Base-by-base conservation (phyloP, 148 eudicot species). In the Nepenthes gracilis region DNA sequence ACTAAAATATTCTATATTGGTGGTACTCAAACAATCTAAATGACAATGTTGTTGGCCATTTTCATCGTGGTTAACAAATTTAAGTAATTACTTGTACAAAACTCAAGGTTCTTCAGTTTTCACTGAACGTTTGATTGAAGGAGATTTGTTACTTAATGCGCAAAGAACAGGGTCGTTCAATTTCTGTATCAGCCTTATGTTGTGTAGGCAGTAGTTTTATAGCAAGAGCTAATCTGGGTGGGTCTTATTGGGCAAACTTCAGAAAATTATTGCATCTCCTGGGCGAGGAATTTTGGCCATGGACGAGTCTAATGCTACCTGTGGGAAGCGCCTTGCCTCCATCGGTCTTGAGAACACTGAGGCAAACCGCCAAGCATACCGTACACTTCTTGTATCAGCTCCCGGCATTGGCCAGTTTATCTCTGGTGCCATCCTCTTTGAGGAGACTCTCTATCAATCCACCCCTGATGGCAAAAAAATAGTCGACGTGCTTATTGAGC, bases 291-390 rank as follows among this genome's bases (percentile, higher is more conserved):
- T 90, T 15, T 61, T 90, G 74, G 97, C 97, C 33, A 87, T 87
- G 92, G 97, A 90, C 36, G 95, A 90, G 75, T 90, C 97, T 0
- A 90, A 87, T 33, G 97, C 95, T 1, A 90, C 97, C 52, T 87
- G 95, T 69, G 97, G 95, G 59, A 90, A 90, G 71, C 83, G 96
- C 59, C 69, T 90, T 34, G 91, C 91, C 35, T 87, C 95, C 9
- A 90, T 87, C 7, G 95, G 92, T 56, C 81, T 90, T 9, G 97
- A 90, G 75, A 90, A 90, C 87, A 87, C 95, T 0, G 97, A 87
- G 81, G 95, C 91, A 32, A 90, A 90, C 81, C 83, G 97, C 51
- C 95, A 86, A 65, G 97, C 97, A 14, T 86, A 77, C 77, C 73
- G 97, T 15, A 86, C 95, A 38, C 88, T 90, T 57, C 86, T 90